Base-by-base conservation (phyloP, 257 asterid genomes). In the Solanum rostratum region DNA sequence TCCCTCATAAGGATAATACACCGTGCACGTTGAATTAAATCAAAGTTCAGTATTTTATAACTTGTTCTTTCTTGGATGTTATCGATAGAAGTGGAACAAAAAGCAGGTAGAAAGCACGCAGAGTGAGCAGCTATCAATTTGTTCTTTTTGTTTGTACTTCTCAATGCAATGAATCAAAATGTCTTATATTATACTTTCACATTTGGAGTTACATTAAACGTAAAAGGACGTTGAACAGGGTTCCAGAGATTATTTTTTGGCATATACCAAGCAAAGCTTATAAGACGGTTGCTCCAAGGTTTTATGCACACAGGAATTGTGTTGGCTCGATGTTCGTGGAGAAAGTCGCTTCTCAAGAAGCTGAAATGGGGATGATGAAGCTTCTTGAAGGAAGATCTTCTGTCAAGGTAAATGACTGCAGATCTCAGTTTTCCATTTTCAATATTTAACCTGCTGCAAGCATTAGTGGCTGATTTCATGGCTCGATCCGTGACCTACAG, bases 221-320 rank as follows among this genome's bases (percentile, higher is more conserved):
- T 20, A 29, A 12, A 46, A 55, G 5, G 83, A 54, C 22, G 10
- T 85, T 86, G 71, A 16, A 20, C 85, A 96, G 98, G 91, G 90
- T 95, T 66, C 95, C 97, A 1, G 99, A 95, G 87, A 88, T 96
- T 74, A 86, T 96, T 74, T 96, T 96, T 88, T 96, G 99, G 98
- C 99, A 96, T 86, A 88, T 95, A 74, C 99, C 97, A 12, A 92
- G 93, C 85, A 54, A 91, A 85, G 92, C 93, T 39, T 96, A 90
- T 83, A 81, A 89, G 82, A 50, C 76, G 63, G 95, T 89, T 52
- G 95, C 92, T 81, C 92, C 95, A 4, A 89, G 81, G 66, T 65
- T 30, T 84, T 57, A 69, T 27, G 39, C 16, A 22, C 81, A 30
- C 12, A 80, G 84, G 87, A 52, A 43, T 1, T 96, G 98, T 66